Evolutionary conservation across 352 stramenopile species (phyloP).

Genomic region (Phytophthora sansomeana): DNA sequence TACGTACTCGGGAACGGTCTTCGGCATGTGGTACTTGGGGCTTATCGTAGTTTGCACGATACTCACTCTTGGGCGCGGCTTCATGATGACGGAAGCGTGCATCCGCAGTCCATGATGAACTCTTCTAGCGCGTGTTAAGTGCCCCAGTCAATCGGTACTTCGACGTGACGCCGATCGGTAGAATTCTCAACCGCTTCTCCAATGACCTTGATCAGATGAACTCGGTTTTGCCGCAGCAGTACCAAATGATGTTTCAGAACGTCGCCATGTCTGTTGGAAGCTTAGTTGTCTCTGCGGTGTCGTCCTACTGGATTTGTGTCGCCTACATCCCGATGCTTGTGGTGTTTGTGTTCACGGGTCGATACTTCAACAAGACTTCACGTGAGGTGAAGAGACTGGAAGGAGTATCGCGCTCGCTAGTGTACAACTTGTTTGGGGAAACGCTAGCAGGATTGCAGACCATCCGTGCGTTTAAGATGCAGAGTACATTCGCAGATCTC

Average conservation of each 20-base stretch:
- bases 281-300: conserved; percentile 26
- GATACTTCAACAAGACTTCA: conserved; percentile 76
- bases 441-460: conserved; percentile 24
- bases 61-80: conserved; percentile 19
- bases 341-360: conserved; percentile 17
- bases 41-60: conserved; percentile 33
- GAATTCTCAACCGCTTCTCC: conserved; percentile 58
- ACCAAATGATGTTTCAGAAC: conserved; percentile 42
- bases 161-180: conserved; percentile 54
- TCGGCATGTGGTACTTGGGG: conserved; percentile 43
- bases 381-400: conserved; percentile 95
- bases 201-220: conserved; percentile 58
- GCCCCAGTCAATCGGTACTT: conserved; percentile 58
- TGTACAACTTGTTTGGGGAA: conserved; percentile 29
- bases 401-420: conserved; percentile 56
- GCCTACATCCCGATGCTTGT: conserved; percentile 21
- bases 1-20: conserved; percentile 17
- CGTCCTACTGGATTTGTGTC: conserved; percentile 30
- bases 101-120: conserved; percentile 41
- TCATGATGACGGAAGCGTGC: conserved; percentile 35
- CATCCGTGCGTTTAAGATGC: conserved; percentile 49
- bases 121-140: conserved; percentile 48
- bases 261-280: conserved; percentile 20
- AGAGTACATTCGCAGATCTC: conserved; percentile 37
- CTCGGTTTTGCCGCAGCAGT: conserved; percentile 41